Evolutionary conservation across 371 early-diverging fungal species (phyloP).

Genomic region (Zychaea mexicana): DNA sequence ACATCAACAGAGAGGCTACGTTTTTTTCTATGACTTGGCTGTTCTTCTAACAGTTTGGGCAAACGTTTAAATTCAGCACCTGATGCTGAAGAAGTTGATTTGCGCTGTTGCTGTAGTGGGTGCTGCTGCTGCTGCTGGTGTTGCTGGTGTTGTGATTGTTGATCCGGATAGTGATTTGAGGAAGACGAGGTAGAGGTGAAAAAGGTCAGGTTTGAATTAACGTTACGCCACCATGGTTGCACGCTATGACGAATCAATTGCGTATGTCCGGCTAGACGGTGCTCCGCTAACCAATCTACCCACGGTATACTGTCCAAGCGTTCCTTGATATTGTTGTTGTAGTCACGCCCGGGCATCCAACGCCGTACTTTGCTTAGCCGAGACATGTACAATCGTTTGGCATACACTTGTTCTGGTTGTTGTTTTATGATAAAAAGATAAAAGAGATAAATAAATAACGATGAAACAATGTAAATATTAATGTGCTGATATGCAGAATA

Average conservation of each 20-base stretch:
- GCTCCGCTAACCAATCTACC: conserved; percentile 54
- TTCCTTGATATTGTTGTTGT: neutral
- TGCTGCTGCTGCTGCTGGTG: neutral
- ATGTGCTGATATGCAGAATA: neutral
- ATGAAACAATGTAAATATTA: too few species aligned
- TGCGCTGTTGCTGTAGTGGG: neutral
- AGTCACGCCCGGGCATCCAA: neutral
- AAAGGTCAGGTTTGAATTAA: neutral
- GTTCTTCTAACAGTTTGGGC: neutral
- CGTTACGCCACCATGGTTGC: conserved; percentile 5
- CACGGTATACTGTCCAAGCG: conserved; percentile 34
- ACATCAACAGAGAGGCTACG: conserved; percentile 14
- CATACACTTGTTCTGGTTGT: conserved; percentile 3
- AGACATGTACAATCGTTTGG: neutral
- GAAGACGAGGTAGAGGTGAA: neutral
- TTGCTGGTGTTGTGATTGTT: neutral
- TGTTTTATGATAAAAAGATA: neutral
- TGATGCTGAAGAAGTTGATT: neutral
- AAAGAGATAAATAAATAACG: too few species aligned
- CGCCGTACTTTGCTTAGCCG: neutral
- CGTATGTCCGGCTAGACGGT: conserved; percentile 6
- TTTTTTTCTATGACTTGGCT: neutral
- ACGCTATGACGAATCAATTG: conserved; percentile 1
- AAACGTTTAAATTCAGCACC: neutral
- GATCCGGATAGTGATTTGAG: neutral